These are phyloP conservation scores for Alternaria triticina DNA, from an alignment of 2,329 filamentous ascomycete genomes.

Conservation along the genomic window DNA sequence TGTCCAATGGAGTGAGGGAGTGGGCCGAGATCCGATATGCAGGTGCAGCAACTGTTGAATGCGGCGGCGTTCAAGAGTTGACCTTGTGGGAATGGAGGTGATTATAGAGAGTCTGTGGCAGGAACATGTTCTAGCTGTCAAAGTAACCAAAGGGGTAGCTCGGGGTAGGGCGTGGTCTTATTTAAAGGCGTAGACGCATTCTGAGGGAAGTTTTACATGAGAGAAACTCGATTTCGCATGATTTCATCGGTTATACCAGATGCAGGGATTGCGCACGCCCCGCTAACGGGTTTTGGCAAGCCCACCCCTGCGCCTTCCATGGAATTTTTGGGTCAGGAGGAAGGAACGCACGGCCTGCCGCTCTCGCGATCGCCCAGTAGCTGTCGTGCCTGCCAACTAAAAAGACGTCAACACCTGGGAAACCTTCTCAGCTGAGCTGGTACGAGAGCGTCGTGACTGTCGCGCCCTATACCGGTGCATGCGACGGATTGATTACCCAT, in stretches of 20 bases:
- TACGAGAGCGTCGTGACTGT: neutral
- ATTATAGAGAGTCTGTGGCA: slow-evolving; percentile 37
- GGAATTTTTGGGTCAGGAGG: slow-evolving; percentile 45
- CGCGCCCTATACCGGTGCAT: neutral
- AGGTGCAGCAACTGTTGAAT: slow-evolving; percentile 12
- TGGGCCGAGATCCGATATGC: slow-evolving; percentile 24
- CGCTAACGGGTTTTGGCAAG: slow-evolving; percentile 27
- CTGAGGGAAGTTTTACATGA: slow-evolving; percentile 33
- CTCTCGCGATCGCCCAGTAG: slow-evolving; percentile 36
- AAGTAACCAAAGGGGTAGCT: neutral
- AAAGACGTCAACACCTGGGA: slow-evolving; percentile 12
- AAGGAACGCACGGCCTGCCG: slow-evolving; percentile 36
- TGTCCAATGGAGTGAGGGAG: slow-evolving; percentile 24
- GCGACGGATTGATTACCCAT: neutral
- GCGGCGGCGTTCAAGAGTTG: slow-evolving; percentile 31
- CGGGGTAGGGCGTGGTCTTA: slow-evolving; percentile 25
- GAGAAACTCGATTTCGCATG: slow-evolving; percentile 39
- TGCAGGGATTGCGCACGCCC: slow-evolving; percentile 32
- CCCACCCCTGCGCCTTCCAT: slow-evolving; percentile 25
- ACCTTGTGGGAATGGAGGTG: slow-evolving; percentile 46
- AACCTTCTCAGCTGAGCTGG: slow-evolving; percentile 2
- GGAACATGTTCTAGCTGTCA: slow-evolving; percentile 37
- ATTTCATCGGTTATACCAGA: slow-evolving; percentile 34
- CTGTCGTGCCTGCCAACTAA: slow-evolving; percentile 10
- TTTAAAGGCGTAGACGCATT: slow-evolving; percentile 19